These are phyloP conservation scores for Aspergillus quadricinctus DNA, from an alignment of 2,329 filamentous ascomycete genomes.

Conservation along the genomic window DNA sequence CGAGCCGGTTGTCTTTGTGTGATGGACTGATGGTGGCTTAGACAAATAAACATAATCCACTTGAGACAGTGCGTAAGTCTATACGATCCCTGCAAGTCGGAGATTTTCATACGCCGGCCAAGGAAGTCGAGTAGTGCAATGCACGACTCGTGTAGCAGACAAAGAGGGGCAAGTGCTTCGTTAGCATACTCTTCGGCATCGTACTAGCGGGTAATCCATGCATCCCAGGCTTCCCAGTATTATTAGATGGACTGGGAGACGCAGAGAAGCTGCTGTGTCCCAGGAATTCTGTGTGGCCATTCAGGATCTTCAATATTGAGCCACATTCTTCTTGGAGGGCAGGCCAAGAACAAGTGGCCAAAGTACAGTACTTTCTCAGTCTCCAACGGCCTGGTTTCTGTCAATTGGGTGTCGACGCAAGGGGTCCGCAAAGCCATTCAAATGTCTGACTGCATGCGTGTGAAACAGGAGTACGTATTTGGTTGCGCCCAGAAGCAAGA, in stretches of 20 bases:
- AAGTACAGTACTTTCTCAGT: not conserved
- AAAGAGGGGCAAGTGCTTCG: not conserved
- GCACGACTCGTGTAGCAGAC: constrained; percentile 1
- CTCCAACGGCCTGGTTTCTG: not conserved
- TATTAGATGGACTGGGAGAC: not conserved
- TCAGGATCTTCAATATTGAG: not conserved
- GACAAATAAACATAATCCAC: not conserved
- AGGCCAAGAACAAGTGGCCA: not conserved
- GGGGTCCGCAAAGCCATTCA: not conserved
- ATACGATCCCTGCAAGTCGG: constrained; percentile 10
- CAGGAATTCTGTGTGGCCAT: not conserved
- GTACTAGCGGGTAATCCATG: not conserved
- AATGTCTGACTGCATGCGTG: not conserved
- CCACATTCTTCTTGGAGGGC: not conserved
- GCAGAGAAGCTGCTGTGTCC: not conserved
- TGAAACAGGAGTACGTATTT: not conserved
- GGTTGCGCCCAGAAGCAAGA: not conserved
- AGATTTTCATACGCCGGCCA: constrained; percentile 8
- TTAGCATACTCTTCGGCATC: not conserved
- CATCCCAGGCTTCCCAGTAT: not conserved
- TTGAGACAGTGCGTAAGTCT: not conserved
- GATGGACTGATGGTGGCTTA: constrained; percentile 4
- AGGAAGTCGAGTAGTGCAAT: constrained; percentile 3
- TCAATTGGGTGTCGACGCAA: not conserved
- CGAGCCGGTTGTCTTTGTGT: constrained; percentile 5